Conservation (phyloP, 2,329 filamentous ascomycete species). For the Cyphellophora attinorum region DNA sequence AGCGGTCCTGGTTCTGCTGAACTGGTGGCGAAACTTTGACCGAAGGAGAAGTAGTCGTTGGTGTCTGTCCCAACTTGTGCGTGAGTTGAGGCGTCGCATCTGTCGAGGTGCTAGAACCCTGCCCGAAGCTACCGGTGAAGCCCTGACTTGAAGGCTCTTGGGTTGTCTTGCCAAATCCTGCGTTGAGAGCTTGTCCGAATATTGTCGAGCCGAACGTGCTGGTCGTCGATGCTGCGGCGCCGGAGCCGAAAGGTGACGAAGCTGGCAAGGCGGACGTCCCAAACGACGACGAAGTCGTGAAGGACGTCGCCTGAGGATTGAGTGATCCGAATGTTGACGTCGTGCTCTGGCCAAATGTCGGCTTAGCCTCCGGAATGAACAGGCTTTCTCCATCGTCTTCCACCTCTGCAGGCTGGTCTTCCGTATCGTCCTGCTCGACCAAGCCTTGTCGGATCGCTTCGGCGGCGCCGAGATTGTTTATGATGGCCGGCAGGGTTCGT, state of each 20-base stretch:
- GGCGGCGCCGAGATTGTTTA: slow-evolving; percentile 45
- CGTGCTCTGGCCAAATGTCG: neutral
- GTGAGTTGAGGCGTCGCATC: too few relatives aligned
- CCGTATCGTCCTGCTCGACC: slow-evolving; percentile 31
- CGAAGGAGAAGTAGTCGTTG: too few relatives aligned
- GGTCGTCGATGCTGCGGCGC: slow-evolving; percentile 5
- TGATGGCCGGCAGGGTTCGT: slow-evolving; percentile 46
- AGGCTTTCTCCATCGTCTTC: slow-evolving; percentile 25
- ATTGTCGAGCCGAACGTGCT: slow-evolving; percentile 13
- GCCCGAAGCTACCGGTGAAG: too few relatives aligned
- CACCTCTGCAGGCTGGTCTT: slow-evolving; percentile 22
- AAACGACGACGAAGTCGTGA: slow-evolving; percentile 2
- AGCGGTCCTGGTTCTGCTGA: too few relatives aligned
- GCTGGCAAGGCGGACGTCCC: neutral
- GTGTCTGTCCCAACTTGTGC: too few relatives aligned
- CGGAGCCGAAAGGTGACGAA: neutral
- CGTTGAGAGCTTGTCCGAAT: too few relatives aligned
- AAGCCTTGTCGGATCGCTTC: slow-evolving; percentile 41
- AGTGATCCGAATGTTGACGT: too few relatives aligned
- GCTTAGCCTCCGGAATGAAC: slow-evolving; percentile 15
- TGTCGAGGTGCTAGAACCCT: too few relatives aligned
- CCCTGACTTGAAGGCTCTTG: too few relatives aligned
- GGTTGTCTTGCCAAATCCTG: too few relatives aligned
- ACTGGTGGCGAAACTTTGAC: too few relatives aligned
- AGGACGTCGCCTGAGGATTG: slow-evolving; percentile 10